Evolutionary conservation across 352 stramenopile genomes (phyloP), one percentile per base, ranked within the genome.

Genomic region (Phytophthora sp.): DNA sequence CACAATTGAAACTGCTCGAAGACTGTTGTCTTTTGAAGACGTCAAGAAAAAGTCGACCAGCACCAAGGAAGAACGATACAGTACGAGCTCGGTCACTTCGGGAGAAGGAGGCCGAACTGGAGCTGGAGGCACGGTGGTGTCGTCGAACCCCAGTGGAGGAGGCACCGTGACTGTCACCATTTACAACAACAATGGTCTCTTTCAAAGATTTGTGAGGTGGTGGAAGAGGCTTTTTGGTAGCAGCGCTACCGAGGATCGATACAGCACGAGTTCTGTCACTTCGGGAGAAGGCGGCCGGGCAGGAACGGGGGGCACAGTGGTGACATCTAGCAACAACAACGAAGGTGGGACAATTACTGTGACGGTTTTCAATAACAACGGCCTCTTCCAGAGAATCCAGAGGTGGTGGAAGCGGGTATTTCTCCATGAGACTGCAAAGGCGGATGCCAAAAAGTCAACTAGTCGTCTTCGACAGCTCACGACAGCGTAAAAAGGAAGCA

Each of bases 151-250:
- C 21, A 59, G 37, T 12, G 56, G 48, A 34, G 56, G 53, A 6
- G 37, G 42, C 4, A 59, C 56, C 11, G 31, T 65, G 15, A 65
- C 46, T 0, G 56, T 65, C 6, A 53, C 56, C 10, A 11, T 65
- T 13, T 65, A 53, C 48, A 39, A 51, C 23, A 59, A 65, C 38
- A 65, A 65, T n/a, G 56, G 56, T 9, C 46, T 65, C 3, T 65
- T 27, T 27, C 56, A 65, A 27, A 38, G 48, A 38, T 59, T 59
- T 38, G 52, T 53, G 46, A 23, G 38, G 38, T 65, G 56, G 56
- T 65, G 56, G 56, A 10, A 39, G 28, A 50, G 20, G 11, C 13
- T 39, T 3, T 20, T 64, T 30, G 3, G 11, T n/a, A n/a, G n/a
- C n/a, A n/a, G n/a, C 15, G 11, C 7, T n/a, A 46, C n/a, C 13